Evolutionary conservation across 805 yeast genomes (phyloP).

Genomic region (Cyberlindnera saturnus): DNA sequence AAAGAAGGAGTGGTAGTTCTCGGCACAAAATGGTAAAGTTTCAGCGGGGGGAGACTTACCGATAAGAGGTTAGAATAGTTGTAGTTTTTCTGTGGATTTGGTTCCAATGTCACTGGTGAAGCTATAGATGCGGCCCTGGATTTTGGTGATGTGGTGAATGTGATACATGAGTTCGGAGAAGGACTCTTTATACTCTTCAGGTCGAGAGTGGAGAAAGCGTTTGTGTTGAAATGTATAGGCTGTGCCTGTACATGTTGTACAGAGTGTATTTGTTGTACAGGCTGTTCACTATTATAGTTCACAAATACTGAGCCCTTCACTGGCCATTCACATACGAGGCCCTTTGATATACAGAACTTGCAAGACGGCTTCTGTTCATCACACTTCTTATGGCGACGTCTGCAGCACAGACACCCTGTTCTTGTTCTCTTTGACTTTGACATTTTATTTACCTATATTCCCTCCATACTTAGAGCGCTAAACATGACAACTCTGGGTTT

Average conservation of each 20-base stretch:
- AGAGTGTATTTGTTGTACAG: neutral
- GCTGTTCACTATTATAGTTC: slow-evolving; percentile 3
- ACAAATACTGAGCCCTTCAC: slow-evolving; percentile 12
- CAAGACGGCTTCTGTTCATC: slow-evolving; percentile 14
- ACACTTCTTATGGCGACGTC: slow-evolving; percentile 14
- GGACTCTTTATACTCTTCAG: no score
- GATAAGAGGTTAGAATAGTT: neutral
- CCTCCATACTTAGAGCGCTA: no score
- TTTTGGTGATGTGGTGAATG: no score
- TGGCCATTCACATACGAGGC: slow-evolving; percentile 15
- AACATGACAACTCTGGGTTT: no score
- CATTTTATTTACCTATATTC: neutral
- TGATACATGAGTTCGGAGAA: no score
- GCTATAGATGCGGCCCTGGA: no score
- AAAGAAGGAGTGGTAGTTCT: neutral
- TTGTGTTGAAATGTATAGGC: neutral
- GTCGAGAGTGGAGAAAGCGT: no score
- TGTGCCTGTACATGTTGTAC: neutral
- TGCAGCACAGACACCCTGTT: slow-evolving; percentile 15
- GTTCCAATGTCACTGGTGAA: no score
- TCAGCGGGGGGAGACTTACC: slow-evolving; percentile 8
- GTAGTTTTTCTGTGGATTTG: neutral
- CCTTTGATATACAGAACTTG: slow-evolving; percentile 9
- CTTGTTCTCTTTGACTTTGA: slow-evolving; percentile 10
- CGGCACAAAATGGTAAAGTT: slow-evolving; percentile 7